phyloP scores from a whole-genome alignment of 805 yeast genomes.

The Lipomyces kockii region DNA sequence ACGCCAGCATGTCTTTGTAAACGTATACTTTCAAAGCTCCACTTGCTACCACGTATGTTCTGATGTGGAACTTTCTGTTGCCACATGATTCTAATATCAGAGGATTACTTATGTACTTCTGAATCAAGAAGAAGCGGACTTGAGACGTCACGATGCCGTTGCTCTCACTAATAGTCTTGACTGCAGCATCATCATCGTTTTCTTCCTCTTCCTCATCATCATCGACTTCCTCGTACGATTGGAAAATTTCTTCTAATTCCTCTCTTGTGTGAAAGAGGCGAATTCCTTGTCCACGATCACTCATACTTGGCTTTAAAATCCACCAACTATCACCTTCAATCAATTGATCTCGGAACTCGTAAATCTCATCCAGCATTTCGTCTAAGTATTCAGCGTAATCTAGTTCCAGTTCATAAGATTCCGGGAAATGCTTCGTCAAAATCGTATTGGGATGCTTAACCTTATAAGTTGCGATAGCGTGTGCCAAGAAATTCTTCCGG shows the following conservation, averaged over 20 bases:
- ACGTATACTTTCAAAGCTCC: constrained; percentile 82
- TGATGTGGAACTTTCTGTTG: constrained; percentile 81
- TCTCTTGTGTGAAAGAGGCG: constrained; percentile 76
- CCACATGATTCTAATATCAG: constrained; percentile 64
- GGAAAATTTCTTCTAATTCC: constrained; percentile 81
- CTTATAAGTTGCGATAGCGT: constrained; percentile 72
- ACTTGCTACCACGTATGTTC: constrained; percentile 77
- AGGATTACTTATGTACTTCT: constrained; percentile 75
- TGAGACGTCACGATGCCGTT: constrained; percentile 84
- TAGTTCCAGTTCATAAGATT: constrained; percentile 77
- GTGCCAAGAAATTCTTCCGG: constrained; percentile 86
- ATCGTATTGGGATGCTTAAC: constrained; percentile 76
- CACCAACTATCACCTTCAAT: constrained; percentile 60
- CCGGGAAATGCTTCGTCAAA: constrained; percentile 67
- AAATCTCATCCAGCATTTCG: constrained; percentile 89
- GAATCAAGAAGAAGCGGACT: constrained; percentile 87
- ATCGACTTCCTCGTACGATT: constrained; percentile 79
- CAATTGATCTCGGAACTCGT: constrained; percentile 81
- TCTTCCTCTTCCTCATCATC: constrained; percentile 65
- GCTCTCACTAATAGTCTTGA: constrained; percentile 55
- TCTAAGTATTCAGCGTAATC: constrained; percentile 96
- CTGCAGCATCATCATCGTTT: constrained; percentile 46
- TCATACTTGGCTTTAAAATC: constrained; percentile 96
- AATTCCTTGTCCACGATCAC: constrained; percentile 96
- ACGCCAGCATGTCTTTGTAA: constrained; percentile 74